A percentile compares a stretch with the other conserved stretches of the same genome.
Evolutionary conservation across 768 basidiomycete species (phyloP).

Genomic region (Amanita pallidorosea): DNA sequence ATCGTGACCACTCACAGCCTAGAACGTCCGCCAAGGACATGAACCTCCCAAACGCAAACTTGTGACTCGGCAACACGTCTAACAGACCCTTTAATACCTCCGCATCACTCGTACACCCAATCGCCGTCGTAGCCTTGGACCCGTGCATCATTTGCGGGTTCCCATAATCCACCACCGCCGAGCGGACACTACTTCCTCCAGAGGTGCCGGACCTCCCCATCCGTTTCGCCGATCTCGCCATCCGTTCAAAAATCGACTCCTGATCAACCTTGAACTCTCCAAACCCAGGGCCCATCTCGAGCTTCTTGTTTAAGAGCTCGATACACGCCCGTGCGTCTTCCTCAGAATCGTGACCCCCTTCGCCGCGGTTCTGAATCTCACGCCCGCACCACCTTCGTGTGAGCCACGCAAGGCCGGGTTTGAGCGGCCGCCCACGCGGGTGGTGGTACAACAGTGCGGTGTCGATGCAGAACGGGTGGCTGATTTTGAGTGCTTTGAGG

Average conservation of each 20-base stretch:
- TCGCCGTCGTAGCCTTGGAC: constrained; percentile 64
- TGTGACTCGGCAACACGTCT: constrained; percentile 49
- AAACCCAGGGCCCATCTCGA: constrained; percentile 67
- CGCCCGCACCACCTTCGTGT: constrained; percentile 87
- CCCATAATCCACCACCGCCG: constrained; percentile 77
- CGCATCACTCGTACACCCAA: constrained; percentile 67
- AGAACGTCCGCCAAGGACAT: constrained; percentile 70
- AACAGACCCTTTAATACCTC: constrained; percentile 69
- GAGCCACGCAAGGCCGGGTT: constrained; percentile 95
- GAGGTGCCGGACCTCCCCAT: too few relatives aligned
- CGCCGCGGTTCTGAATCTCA: constrained; percentile 79
- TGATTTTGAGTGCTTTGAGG: constrained; percentile 76
- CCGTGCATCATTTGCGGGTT: constrained; percentile 81
- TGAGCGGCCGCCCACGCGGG: constrained; percentile 86
- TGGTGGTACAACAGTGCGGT: constrained; percentile 88
- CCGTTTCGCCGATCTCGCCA: constrained; percentile 40
- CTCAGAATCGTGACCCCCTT: constrained; percentile 87
- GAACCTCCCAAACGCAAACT: constrained; percentile 79
- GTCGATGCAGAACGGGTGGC: constrained; percentile 83
- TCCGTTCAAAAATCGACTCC: constrained; percentile 84
- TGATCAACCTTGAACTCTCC: constrained; percentile 80
- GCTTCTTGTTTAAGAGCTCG: constrained; percentile 74
- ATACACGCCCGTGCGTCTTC: constrained; percentile 89
- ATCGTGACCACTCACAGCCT: constrained; percentile 52
- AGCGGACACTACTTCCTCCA: constrained; percentile 22